A percentile compares a stretch with the other conserved stretches of the same genome.
Conservation (phyloP, 2,329 filamentous ascomycete genomes). For the Alternaria solani region DNA sequence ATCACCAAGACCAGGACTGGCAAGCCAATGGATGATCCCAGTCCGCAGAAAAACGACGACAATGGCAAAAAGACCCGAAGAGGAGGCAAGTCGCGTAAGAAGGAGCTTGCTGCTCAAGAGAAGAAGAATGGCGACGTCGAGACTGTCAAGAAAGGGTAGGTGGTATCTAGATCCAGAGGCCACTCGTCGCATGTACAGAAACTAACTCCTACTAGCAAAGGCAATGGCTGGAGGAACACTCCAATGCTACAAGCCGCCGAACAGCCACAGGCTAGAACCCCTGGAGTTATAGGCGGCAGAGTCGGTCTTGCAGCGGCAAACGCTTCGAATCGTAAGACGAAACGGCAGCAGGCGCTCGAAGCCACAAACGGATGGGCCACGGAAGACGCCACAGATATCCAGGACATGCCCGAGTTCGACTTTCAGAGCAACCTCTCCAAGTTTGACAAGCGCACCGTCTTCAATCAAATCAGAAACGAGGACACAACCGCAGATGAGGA, state of each 20-base stretch:
- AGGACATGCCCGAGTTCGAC: constrained; percentile 93
- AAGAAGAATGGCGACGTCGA: constrained; percentile 46
- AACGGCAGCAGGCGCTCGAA: constrained; percentile 60
- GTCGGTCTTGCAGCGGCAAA: constrained; percentile 49
- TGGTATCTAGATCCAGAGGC: constrained; percentile 33
- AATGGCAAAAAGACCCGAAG: constrained; percentile 56
- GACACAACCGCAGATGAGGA: constrained; percentile 89
- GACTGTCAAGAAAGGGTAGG: constrained; percentile 43
- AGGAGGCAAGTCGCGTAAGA: constrained; percentile 56
- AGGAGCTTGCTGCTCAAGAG: constrained; percentile 55
- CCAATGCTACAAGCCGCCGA: constrained; percentile 70
- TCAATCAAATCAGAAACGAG: constrained; percentile 88
- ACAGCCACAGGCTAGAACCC: constrained; percentile 47
- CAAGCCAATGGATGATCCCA: constrained; percentile 51
- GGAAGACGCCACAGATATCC: constrained; percentile 92
- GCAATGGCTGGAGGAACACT: constrained; percentile 73
- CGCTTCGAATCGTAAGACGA: constrained; percentile 52
- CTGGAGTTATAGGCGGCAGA: constrained; percentile 50
- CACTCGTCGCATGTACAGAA: background rate
- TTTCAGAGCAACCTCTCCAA: constrained; percentile 89
- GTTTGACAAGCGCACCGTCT: constrained; percentile 92
- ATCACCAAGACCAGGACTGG: constrained; percentile 52
- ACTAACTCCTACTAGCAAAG: constrained; percentile 52
- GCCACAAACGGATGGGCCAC: constrained; percentile 89
- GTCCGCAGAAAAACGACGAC: constrained; percentile 44